phyloP scores from a whole-genome alignment of 2,329 filamentous ascomycete genomes.

The Sarocladium strictum region DNA sequence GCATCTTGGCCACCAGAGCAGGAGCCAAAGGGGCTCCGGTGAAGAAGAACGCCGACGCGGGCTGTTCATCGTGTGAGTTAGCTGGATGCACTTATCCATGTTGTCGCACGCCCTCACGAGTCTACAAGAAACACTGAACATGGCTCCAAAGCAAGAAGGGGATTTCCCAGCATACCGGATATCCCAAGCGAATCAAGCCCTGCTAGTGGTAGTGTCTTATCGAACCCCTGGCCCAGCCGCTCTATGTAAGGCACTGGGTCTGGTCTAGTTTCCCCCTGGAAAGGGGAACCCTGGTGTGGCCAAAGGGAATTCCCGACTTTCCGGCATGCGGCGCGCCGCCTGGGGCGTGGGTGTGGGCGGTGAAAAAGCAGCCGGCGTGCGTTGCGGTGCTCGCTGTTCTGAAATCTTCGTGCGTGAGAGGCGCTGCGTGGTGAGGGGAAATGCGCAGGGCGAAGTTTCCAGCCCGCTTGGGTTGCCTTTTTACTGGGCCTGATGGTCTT shows the following conservation, averaged over 20 bases:
- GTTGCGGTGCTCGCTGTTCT: slow-evolving; percentile 16
- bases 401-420: slow-evolving; percentile 16
- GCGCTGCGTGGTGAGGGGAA: slow-evolving; percentile 20
- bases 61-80: not conserved
- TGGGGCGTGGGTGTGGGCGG: not conserved
- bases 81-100: not conserved
- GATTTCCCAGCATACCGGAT: not conserved
- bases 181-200: not conserved
- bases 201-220: not conserved
- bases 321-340: too few relatives aligned
- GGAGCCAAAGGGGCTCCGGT: not conserved
- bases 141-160: not conserved
- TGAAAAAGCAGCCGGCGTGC: not conserved
- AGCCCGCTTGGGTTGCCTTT: slow-evolving; percentile 6
- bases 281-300: not conserved
- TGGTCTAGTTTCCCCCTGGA: not conserved
- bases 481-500: not conserved
- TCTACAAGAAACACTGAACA: not conserved
- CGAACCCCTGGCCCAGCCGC: not conserved
- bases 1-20: slow-evolving; percentile 44
- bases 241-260: not conserved
- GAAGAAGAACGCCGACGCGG: not conserved
- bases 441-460: slow-evolving; percentile 17
- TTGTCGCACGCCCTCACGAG: too few relatives aligned
- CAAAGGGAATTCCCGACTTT: too few relatives aligned